A percentile compares a stretch with the other conserved stretches of the same genome.
These are phyloP conservation scores for Aspergillus thermomutatus DNA, from an alignment of 2,329 filamentous ascomycete species.

Conservation along the genomic window DNA sequence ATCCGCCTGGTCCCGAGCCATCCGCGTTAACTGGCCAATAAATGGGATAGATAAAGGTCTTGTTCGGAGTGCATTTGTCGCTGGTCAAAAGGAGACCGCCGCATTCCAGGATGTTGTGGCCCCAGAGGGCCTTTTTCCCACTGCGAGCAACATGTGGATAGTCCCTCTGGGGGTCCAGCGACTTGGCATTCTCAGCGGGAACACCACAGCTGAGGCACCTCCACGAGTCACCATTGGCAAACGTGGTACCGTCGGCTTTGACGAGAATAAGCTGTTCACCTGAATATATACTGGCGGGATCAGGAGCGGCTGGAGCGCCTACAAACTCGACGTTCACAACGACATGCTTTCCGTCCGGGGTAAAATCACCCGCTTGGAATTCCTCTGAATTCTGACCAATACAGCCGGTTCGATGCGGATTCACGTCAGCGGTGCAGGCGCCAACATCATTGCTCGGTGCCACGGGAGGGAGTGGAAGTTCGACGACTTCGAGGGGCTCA, in stretches of 20 bases:
- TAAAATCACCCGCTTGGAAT: slow-evolving; percentile 35
- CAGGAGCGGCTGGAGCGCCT: slow-evolving; percentile 40
- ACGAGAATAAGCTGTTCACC: slow-evolving; percentile 44
- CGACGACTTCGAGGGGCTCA: slow-evolving; percentile 34
- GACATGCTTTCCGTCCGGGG: slow-evolving; percentile 45
- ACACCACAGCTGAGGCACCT: slow-evolving; percentile 49
- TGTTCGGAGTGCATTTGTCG: slow-evolving; percentile 37
- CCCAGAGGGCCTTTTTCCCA: slow-evolving; percentile 34
- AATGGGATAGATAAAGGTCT: slow-evolving; percentile 41
- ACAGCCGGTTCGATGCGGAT: slow-evolving; percentile 39
- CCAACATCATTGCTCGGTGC: slow-evolving; percentile 20
- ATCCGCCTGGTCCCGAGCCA: slow-evolving; percentile 28
- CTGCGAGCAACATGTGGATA: slow-evolving; percentile 46
- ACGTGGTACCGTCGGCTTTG: slow-evolving; percentile 41
- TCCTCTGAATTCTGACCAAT: slow-evolving; percentile 19
- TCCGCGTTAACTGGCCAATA: slow-evolving; percentile 34
- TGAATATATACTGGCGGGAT: slow-evolving; percentile 41
- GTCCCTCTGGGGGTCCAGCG: slow-evolving; percentile 20
- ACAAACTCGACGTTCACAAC: slow-evolving; percentile 39
- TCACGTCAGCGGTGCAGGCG: slow-evolving; percentile 33
- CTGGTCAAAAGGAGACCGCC: slow-evolving; percentile 30
- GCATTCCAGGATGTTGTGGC: slow-evolving; percentile 36
- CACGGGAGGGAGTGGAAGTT: slow-evolving; percentile 40
- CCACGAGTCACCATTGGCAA: slow-evolving; percentile 46
- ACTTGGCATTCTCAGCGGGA: slow-evolving; percentile 27